Base-by-base conservation (phyloP, 441 rosid species). In the Flueggea neowawraea region DNA sequence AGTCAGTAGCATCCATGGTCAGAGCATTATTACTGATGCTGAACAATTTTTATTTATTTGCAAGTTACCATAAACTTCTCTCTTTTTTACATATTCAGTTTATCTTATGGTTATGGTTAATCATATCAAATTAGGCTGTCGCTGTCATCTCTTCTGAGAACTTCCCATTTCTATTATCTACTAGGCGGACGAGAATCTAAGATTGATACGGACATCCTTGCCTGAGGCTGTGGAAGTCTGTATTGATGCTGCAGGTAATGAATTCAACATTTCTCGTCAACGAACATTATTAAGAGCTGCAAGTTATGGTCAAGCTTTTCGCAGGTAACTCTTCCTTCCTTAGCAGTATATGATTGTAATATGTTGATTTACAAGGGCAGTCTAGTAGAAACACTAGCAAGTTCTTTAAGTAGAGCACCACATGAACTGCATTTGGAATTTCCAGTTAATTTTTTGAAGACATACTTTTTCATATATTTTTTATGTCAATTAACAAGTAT, bases 131-230 rank as follows among this genome's bases (percentile, higher is more conserved):
- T 62, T 56, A 52, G 32, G 60, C 13, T 36, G 41, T 36, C 4
- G 12, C 58, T 57, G 5, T 41, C 22, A 61, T 49, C 47, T 62
- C 56, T 67, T 36, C 12, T 56, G 43, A 39, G 65, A 67, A 54
- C 59, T 62, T 63, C 62, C 14, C 36, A 54, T 53, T 62, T 33
- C 58, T 52, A 47, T 68, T 69, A 58, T 50, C 54, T 82, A 52
- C 74, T 80, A 95, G 99, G 98, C 99, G n/a, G 98, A 92, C 80
- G 99, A 92, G 79, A 95, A 92, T 71, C 73, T 95, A 82, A 87
- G 99, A 78, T 72, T 92, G 73, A 95, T 95, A 62, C 87, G 89
- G 2, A 41, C 90, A 43, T 85, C 96, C 55, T 82, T 95, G 84
- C 87, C 89, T 33, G 95, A 87, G 82, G 99, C 99, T 72, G 97